A percentile compares a stretch with the other conserved stretches of the same genome.
phyloP scores from a whole-genome alignment of 106 monocot genomes.

The Acorus calamus region DNA sequence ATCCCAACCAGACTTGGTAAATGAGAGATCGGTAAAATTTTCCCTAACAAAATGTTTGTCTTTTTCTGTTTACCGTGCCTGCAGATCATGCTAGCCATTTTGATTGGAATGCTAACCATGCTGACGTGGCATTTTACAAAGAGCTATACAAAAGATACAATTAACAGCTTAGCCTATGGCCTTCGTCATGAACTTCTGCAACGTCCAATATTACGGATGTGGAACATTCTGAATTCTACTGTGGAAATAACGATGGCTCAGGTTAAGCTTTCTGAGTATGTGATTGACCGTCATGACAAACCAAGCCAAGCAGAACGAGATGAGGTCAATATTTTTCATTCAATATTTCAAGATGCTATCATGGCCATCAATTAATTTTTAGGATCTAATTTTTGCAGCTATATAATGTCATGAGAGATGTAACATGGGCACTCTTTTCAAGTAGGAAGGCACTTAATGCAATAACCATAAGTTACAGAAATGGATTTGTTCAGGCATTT shows the following conservation, averaged over 20 bases:
- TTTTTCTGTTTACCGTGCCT: neutral
- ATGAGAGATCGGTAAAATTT: neutral
- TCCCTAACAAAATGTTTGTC: neutral
- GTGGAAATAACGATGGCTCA: conserved; percentile 45
- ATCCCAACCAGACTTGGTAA: too few relatives aligned
- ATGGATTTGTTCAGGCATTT: conserved; percentile 55
- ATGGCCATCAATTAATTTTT: neutral
- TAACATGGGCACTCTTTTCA: conserved; percentile 59
- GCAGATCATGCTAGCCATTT: conserved; percentile 50
- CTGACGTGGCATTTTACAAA: conserved; percentile 57
- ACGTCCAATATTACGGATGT: conserved; percentile 46
- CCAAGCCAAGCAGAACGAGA: conserved; percentile 17
- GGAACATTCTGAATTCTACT: conserved; percentile 55
- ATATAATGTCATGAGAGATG: conserved; percentile 38
- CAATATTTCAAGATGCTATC: too few relatives aligned
- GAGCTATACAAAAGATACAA: conserved; percentile 36
- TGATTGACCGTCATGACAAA: conserved; percentile 26
- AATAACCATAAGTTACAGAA: conserved; percentile 41
- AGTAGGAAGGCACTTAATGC: conserved; percentile 43
- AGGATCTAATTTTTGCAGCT: conserved; percentile 21
- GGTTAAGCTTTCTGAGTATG: conserved; percentile 50
- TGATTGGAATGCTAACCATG: conserved; percentile 42
- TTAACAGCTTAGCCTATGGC: conserved; percentile 47
- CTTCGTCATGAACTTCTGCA: conserved; percentile 52
- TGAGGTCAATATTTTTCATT: conserved; percentile 17